A percentile compares a stretch with the other conserved stretches of the same genome.
Evolutionary conservation across 2,329 filamentous ascomycete genomes (phyloP).

Genomic region (Penicillium corylophilum): DNA sequence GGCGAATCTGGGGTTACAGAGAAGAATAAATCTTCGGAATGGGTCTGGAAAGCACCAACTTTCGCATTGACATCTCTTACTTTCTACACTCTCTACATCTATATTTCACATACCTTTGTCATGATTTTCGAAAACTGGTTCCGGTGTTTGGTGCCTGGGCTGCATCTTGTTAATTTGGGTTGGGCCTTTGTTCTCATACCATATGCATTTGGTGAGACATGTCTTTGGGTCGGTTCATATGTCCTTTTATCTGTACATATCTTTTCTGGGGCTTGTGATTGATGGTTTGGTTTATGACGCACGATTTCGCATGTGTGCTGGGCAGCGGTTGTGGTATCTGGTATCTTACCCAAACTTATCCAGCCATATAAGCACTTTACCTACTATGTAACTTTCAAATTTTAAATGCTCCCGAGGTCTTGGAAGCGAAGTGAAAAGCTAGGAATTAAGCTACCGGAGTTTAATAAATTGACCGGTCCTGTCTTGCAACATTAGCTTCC

Average conservation of each 20-base stretch:
- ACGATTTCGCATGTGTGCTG: not conserved
- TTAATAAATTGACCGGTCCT: no score
- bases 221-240: not conserved
- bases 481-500: no score
- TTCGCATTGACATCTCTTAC: not conserved
- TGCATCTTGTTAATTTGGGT: not conserved
- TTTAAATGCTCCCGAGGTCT: no score
- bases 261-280: not conserved
- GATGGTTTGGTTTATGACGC: not conserved
- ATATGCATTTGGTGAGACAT: not conserved
- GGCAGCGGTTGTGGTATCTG: not conserved
- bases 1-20: constrained; percentile 29
- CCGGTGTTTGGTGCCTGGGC: not conserved
- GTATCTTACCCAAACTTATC: not conserved
- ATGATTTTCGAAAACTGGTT: not conserved
- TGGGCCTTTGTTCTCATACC: not conserved
- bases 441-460: no score
- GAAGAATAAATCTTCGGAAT: constrained; percentile 9
- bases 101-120: not conserved
- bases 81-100: not conserved
- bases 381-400: no score
- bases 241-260: not conserved
- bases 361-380: not conserved
- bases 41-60: not conserved
- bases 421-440: no score